A percentile compares a stretch with the other conserved stretches of the same genome.
Evolutionary conservation across 768 basidiomycete genomes (phyloP).

Genomic region (Boletus rubropictus): DNA sequence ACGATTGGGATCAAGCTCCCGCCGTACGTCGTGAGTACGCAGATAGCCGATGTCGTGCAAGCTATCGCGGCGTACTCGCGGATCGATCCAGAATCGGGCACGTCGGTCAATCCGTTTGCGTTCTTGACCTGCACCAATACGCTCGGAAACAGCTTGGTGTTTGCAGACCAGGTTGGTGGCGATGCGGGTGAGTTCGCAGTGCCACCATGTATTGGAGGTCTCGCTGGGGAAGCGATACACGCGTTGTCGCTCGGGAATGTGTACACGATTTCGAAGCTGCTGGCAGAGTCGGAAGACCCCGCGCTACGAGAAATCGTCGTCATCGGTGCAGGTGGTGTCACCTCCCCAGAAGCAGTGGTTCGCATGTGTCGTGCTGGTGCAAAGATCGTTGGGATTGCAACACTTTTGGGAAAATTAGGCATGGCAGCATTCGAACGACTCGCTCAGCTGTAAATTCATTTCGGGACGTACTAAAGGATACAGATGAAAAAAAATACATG

Average conservation of each 20-base stretch:
- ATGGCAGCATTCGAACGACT: conserved; percentile 48
- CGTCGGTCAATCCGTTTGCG: conserved; percentile 46
- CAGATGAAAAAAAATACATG: conserved; percentile 6
- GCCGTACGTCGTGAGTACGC: conserved; percentile 59
- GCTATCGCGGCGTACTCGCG: conserved; percentile 39
- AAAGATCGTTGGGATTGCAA: conserved; percentile 59
- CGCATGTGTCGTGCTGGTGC: conserved; percentile 79
- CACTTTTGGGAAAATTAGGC: conserved; percentile 50
- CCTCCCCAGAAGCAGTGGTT: conserved; percentile 47
- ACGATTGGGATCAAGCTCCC: conserved; percentile 76
- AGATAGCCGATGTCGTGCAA: conserved; percentile 52
- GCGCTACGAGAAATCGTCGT: conserved; percentile 48
- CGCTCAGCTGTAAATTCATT: conserved; percentile 6
- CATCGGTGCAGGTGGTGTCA: conserved; percentile 83
- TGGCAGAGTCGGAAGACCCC: conserved; percentile 37
- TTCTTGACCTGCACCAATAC: conserved; percentile 82
- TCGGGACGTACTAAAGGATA: conserved; percentile 8
- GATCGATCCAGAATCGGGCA: conserved; percentile 3
- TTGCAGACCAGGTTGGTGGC: conserved; percentile 45
- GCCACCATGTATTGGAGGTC: conserved; percentile 60
- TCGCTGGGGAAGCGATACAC: conserved; percentile 75
- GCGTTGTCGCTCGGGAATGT: conserved; percentile 77
- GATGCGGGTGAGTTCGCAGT: conserved; percentile 44
- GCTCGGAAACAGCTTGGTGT: conserved; percentile 63
- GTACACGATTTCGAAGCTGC: conserved; percentile 49